Evolutionary conservation across 768 basidiomycete genomes (phyloP), one percentile per base, ranked within the genome.

Genomic region (Russula abietina): DNA sequence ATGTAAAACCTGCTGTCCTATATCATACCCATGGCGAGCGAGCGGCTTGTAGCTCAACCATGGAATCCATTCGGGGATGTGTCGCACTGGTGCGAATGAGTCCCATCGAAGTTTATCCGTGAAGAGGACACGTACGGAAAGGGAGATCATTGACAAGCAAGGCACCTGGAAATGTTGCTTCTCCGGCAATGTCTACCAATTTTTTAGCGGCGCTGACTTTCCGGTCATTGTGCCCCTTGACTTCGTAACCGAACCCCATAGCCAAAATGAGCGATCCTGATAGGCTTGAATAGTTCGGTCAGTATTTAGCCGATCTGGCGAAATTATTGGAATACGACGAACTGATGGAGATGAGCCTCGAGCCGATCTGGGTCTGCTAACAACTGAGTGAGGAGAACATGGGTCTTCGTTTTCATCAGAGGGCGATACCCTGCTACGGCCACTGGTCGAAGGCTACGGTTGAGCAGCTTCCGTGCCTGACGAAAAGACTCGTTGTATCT

Each of bases 141-240:
- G 64, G 64, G 43, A 65, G 14, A n/a, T 53, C 36, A 38, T 65
- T 65, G 33, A 65, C 60, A 10, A 65, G 55, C 30, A 62, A 41
- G 17, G 39, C 55, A 30, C 60, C 64, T 1, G 60, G 60, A 2
- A 62, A 55, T 1, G 28, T n/a, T 4, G 26, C 5, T 48, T 16
- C 10, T 26, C 45, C 16, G 2, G 24, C 32, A 33, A 61, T 12
- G 6, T 33, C 7, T 8, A 38, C 16, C 38, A 49, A 22, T 7
- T 62, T 4, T 19, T 24, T 41, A n/a, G 61, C 55, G 8, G 16
- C 33, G 2, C 22, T 14, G 14, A 62, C n/a, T 26, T 36, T 62
- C 24, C 24, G 16, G 12, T 62, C 61, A 33, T 53, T 4, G 2
- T 10, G 30, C 7, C 24, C 61, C 16, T 45, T n/a, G 11, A 36